Evolutionary conservation across 306 rosid genomes (phyloP), one percentile per base, ranked within the genome.

Genomic region (Sphenostylis stenocarpa): DNA sequence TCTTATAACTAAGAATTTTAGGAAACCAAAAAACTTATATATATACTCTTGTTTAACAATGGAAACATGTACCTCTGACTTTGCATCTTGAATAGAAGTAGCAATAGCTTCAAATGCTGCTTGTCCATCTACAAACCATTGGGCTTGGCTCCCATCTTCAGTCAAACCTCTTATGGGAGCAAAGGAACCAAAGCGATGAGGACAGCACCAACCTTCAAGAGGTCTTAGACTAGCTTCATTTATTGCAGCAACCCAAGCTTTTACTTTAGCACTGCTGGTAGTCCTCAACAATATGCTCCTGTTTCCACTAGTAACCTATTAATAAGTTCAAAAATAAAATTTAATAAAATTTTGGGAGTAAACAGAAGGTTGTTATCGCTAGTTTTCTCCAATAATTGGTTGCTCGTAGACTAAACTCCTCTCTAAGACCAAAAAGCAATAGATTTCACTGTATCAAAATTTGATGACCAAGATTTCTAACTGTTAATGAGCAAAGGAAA

Each of bases 51-150:
- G 24, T 72, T 62, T 68, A 48, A 77, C 87, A 80, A 34, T 39
- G 64, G 64, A 69, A 79, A 69, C 20, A 33, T 63, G 73, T 82
- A 89, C 99, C 97, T 96, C 99, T 38, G 99, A 92, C 73, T 91
- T 96, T 79, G 99, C 98, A 79, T 84, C 91, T 78, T 91, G 93
- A 88, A 96, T 92, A 55, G 99, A 84, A 85, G 89, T 80, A 68
- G 97, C 94, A 87, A 96, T 89, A 60, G 99, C 98, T 85, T 86
- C 96, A 79, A 96, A 96, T 79, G 99, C 90, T 75, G 94, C 91
- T 56, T 73, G 78, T 34, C 99, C 99, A 81, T 96, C 99, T 19
- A 96, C 85, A 73, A 89, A 96, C 99, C 99, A 92, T 72, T 96
- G 99, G 63, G 96, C 99, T 82, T 81, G 91, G 84, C 99, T 96